Percentiles rank a stretch among this genome's conserved stretches.
Conservation (phyloP, 2,329 filamentous ascomycete species). For the Beauveria brongniartii region DNA sequence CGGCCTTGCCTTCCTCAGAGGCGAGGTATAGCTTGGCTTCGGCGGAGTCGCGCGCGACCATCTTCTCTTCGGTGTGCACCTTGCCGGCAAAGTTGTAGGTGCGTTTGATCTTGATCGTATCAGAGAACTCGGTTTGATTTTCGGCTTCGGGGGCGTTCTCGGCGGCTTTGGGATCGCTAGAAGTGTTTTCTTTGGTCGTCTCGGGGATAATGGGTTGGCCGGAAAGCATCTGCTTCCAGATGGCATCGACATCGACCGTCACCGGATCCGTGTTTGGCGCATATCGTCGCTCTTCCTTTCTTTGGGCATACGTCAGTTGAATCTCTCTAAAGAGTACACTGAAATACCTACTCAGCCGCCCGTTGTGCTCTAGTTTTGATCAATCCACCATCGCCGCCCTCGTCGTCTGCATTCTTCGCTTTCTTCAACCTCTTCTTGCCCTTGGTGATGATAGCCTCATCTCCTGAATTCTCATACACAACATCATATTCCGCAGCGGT, state of each 20-base stretch:
- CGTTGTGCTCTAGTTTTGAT: constrained; percentile 67
- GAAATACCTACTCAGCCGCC: constrained; percentile 46
- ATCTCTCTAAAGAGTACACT: neutral
- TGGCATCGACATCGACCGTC: constrained; percentile 62
- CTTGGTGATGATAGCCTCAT: constrained; percentile 59
- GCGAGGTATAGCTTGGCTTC: constrained; percentile 58
- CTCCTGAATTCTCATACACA: constrained; percentile 61
- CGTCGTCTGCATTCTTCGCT: constrained; percentile 39
- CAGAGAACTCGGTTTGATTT: constrained; percentile 19
- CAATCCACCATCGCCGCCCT: constrained; percentile 51
- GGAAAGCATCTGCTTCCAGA: constrained; percentile 60
- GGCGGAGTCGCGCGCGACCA: constrained; percentile 56
- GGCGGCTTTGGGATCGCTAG: neutral
- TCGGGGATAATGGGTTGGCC: constrained; percentile 20
- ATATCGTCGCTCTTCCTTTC: constrained; percentile 49
- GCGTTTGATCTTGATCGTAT: constrained; percentile 57
- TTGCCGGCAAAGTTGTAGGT: constrained; percentile 70
- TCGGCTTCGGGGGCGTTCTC: constrained; percentile 8
- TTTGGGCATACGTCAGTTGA: constrained; percentile 20
- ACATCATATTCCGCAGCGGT: constrained; percentile 29
- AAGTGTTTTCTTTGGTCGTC: neutral
- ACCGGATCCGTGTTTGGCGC: constrained; percentile 48
- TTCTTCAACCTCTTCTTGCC: constrained; percentile 45
- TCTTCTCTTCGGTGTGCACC: constrained; percentile 63
- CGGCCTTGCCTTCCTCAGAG: constrained; percentile 31